Evolutionary conservation across 495 filamentous ascomycete genomes (phyloP).

Genomic region (Penicillium lagena): DNA sequence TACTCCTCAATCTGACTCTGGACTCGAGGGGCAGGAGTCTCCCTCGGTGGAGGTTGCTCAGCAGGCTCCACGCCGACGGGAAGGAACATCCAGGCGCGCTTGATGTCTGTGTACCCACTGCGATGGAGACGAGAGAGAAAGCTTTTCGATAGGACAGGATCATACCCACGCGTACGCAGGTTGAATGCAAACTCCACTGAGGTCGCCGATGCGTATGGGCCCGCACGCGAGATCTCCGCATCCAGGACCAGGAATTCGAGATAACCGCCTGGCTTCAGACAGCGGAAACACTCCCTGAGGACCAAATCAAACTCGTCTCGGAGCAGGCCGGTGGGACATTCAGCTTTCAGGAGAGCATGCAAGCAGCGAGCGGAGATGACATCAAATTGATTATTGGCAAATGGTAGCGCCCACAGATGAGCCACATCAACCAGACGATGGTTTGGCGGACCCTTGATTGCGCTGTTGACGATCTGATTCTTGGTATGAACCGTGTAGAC

Average conservation of each 20-base stretch:
- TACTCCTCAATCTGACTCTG: constrained; percentile 42
- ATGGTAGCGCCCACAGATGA: constrained; percentile 74
- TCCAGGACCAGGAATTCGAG: constrained; percentile 88
- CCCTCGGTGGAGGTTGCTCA: constrained; percentile 33
- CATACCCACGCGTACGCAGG: constrained; percentile 81
- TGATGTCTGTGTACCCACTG: constrained; percentile 69
- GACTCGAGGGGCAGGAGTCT: constrained; percentile 48
- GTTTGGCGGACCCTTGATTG: constrained; percentile 76
- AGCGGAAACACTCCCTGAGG: constrained; percentile 77
- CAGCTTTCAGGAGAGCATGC: constrained; percentile 68
- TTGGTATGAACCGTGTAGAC: constrained; percentile 80
- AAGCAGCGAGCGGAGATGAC: constrained; percentile 87
- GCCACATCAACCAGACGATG: constrained; percentile 74
- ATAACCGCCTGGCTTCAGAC: constrained; percentile 87
- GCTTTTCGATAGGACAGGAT: constrained; percentile 70
- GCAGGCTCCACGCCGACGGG: constrained; percentile 68
- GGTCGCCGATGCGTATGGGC: constrained; percentile 68
- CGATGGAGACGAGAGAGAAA: constrained; percentile 70
- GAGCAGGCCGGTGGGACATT: constrained; percentile 43
- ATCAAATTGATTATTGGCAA: constrained; percentile 83
- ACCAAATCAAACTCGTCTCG: constrained; percentile 85
- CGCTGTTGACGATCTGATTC: constrained; percentile 58
- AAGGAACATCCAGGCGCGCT: constrained; percentile 84
- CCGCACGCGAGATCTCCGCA: constrained; percentile 78
- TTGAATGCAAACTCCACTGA: constrained; percentile 85